Conservation (phyloP, 169 alveolate genomes). For the Blepharisma undulans region DNA sequence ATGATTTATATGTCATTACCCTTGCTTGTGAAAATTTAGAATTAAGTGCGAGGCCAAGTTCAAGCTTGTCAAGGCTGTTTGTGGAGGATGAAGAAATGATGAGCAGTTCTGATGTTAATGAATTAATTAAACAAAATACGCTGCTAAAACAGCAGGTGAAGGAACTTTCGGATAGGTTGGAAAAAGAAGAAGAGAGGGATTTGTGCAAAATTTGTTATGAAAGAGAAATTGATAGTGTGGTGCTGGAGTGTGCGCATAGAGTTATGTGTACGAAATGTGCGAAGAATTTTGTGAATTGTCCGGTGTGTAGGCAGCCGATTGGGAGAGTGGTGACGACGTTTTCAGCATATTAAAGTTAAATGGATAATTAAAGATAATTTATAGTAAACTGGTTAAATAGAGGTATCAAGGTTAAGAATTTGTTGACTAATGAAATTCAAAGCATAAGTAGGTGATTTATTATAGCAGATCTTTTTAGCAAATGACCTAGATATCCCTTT, state of each 20-base stretch:
- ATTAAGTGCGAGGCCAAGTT: constrained; percentile 48
- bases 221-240: constrained; percentile 77
- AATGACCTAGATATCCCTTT: background rate
- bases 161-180: constrained; percentile 57
- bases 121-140: constrained; percentile 36
- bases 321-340: constrained; percentile 2
- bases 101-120: constrained; percentile 37
- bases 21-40: constrained; percentile 34
- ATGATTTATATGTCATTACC: constrained; percentile 78
- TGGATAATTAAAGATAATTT: background rate
- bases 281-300: constrained; percentile 32
- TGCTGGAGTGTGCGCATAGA: constrained; percentile 80
- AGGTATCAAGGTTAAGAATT: background rate
- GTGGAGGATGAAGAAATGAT: constrained; percentile 32
- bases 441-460: background rate
- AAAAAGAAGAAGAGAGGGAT: constrained; percentile 62
- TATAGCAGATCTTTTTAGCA: background rate
- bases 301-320: constrained; percentile 28
- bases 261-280: constrained; percentile 72
- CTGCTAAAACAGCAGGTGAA: constrained; percentile 53
- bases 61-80: constrained; percentile 51
- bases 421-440: background rate
- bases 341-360: background rate
- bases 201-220: constrained; percentile 77
- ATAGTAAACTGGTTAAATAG: background rate